Conservation (phyloP, 1,139 yeast genomes). For the Lodderomyces metapsilosis region DNA sequence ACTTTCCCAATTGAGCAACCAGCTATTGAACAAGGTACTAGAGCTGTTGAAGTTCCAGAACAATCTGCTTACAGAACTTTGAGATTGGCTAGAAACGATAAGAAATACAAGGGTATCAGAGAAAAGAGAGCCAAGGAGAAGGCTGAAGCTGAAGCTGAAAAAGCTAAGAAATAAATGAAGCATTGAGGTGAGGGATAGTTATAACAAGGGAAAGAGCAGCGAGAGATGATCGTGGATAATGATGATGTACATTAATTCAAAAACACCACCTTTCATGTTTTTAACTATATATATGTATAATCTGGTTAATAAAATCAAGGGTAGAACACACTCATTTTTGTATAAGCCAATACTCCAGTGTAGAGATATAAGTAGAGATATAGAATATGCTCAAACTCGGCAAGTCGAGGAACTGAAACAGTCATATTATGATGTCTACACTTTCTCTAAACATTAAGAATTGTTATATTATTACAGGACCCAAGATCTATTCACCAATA, state of each 20-base stretch:
- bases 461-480: not conserved
- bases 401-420: no score
- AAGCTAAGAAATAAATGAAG: constrained; percentile 74
- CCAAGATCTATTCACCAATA: not conserved
- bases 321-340: constrained; percentile 3
- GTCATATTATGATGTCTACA: no score
- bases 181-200: constrained; percentile 2
- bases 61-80: constrained; percentile 95
- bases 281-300: constrained; percentile 4
- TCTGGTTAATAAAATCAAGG: constrained; percentile 2
- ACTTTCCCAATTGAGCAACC: constrained; percentile 91
- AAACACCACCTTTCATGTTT: constrained; percentile 3
- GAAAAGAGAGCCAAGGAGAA: constrained; percentile 95
- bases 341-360: not conserved
- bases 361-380: not conserved
- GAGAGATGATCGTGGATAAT: constrained; percentile 2
- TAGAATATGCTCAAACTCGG: no score
- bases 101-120: constrained; percentile 92
- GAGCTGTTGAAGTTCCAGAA: constrained; percentile 85
- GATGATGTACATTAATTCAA: constrained; percentile 4
- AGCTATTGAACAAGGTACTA: constrained; percentile 70
- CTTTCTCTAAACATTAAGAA: not conserved
- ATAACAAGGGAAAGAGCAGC: not conserved
- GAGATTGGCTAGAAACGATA: constrained; percentile 91
- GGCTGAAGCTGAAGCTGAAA: constrained; percentile 99